phyloP scores from a whole-genome alignment of 352 stramenopile species.

The Globisporangium paroecandrum region DNA sequence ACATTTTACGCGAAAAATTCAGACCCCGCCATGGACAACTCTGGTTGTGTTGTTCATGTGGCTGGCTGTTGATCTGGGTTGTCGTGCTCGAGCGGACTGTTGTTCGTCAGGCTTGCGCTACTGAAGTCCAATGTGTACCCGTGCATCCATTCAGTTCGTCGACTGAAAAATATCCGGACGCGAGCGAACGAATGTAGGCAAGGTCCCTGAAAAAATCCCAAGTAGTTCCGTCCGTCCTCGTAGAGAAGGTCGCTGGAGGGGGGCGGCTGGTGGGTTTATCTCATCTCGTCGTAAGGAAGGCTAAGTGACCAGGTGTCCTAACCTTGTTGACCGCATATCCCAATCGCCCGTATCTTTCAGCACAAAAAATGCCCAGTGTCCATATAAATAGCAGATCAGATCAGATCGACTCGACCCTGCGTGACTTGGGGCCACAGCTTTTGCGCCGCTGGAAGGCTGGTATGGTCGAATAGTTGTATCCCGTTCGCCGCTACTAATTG shows the following conservation, averaged over 20 bases:
- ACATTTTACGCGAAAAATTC: neutral
- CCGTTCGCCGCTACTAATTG: too few relatives aligned
- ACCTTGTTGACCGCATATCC: too few relatives aligned
- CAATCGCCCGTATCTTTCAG: too few relatives aligned
- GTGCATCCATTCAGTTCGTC: neutral
- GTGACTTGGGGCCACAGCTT: too few relatives aligned
- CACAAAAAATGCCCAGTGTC: neutral
- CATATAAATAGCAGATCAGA: constrained; percentile 3
- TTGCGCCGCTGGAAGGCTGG: too few relatives aligned
- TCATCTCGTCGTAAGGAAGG: neutral
- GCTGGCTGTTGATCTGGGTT: neutral
- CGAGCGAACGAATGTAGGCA: neutral
- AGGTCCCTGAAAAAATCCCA: neutral
- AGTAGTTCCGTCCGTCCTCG: too few relatives aligned
- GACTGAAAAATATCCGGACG: neutral
- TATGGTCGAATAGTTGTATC: neutral
- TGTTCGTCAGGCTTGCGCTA: neutral
- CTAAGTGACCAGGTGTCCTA: too few relatives aligned
- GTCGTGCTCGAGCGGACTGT: neutral
- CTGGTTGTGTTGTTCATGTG: too few relatives aligned
- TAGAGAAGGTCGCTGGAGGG: neutral
- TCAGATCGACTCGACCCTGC: too few relatives aligned
- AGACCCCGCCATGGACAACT: too few relatives aligned
- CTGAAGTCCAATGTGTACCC: neutral
- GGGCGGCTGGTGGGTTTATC: neutral